Evolutionary conservation across 129 eudicot species (phyloP).

Genomic region (Flaveria ramosissima): DNA sequence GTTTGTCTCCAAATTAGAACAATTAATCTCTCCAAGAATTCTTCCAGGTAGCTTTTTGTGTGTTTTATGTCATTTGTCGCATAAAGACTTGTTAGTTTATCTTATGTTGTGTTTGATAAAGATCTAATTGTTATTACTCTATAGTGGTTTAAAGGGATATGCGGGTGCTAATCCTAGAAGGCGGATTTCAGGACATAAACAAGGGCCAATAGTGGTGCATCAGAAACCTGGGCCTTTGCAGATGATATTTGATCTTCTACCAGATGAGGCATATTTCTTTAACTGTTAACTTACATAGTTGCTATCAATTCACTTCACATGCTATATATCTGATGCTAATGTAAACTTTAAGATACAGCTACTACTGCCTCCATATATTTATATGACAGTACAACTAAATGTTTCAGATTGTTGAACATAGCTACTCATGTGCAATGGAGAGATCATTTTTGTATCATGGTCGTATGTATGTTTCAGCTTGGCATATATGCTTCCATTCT

Average conservation of each 20-base stretch:
- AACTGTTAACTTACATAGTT: slow-evolving; percentile 1
- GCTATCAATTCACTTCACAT: neutral
- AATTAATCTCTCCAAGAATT: slow-evolving; percentile 45
- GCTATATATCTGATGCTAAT: slow-evolving; percentile 14
- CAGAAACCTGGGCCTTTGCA: slow-evolving; percentile 97
- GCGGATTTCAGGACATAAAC: slow-evolving; percentile 51
- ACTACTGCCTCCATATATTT: slow-evolving; percentile 3
- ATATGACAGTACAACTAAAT: slow-evolving; percentile 5
- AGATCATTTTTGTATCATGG: slow-evolving; percentile 98
- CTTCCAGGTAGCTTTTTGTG: slow-evolving; percentile 58
- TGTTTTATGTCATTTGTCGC: slow-evolving; percentile 22
- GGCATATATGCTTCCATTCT: slow-evolving; percentile 97
- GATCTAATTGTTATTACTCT: slow-evolving; percentile 6
- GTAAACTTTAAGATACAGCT: slow-evolving; percentile 1
- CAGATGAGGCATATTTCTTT: slow-evolving; percentile 71
- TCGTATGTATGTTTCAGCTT: slow-evolving; percentile 89
- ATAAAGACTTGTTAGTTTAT: slow-evolving; percentile 15
- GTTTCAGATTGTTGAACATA: slow-evolving; percentile 80
- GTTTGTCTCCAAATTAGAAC: slow-evolving; percentile 86
- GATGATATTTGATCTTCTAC: slow-evolving; percentile 78
- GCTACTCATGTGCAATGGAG: slow-evolving; percentile 99
- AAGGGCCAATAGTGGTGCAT: slow-evolving; percentile 80
- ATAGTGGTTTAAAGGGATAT: slow-evolving; percentile 73
- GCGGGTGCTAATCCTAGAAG: slow-evolving; percentile 75
- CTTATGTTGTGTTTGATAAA: slow-evolving; percentile 8